Base-by-base conservation (phyloP, 495 filamentous ascomycete species). In the Podospora pseudocomata region DNA sequence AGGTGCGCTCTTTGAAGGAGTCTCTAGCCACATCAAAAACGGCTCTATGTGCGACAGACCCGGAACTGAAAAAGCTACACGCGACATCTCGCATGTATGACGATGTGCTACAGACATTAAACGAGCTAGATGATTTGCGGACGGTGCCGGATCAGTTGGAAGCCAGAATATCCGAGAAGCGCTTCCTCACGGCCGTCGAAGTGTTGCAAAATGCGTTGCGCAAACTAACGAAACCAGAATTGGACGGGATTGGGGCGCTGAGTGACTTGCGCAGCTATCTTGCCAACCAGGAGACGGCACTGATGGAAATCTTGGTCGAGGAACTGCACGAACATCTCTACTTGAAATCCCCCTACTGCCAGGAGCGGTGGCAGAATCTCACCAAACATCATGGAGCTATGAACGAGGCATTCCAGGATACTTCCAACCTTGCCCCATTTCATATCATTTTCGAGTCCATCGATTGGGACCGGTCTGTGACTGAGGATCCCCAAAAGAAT, bases 301-400 rank as follows among this genome's bases (percentile, higher is more conserved):
- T 99, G 66, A 94, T 92, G 67, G 95, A 99, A 77, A 97, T 97
- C 56, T 73, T 99, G 72, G 88, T 97, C 60, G 95, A 99, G 78
- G 95, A 99, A 77, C 81, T 99, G 57, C 96, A 98, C 75, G 96
- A 94, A 73, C 95, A 99, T 80, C 84, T 99, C 3, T 99, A 98
- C 73, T 85, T 99, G 15, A 98, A 97, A 72, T 97, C 93, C 13
- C 94, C 93, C 0, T 98, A 98, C 73, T 97, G 93, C 77, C 91
- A 96, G 68, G 91, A 96, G 77, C 82, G 95, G 61, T 99, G 95
- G 95, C 96, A 95, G 74, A 83, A 86, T 59, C 82, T 91, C 68
- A 78, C 84, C 63, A 86, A 85, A 70, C 78, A 77, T 28, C 83
- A 84, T 53, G 82, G 83, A 32, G 78, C 78, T 15, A 71, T 78